phyloP scores from a whole-genome alignment of 441 rosid species.

The Erodium trifolium region DNA sequence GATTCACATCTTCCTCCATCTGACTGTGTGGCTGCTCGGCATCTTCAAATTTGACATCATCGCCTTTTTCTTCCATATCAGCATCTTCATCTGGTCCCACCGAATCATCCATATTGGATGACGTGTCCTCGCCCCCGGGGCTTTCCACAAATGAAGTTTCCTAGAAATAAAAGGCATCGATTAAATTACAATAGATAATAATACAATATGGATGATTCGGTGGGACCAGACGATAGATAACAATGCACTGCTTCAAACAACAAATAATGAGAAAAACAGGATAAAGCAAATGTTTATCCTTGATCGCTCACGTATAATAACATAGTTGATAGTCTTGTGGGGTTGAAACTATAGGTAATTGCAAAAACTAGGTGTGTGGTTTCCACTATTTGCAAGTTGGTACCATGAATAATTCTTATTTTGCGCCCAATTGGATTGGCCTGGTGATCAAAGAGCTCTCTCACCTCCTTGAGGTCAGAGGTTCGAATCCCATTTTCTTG shows the following conservation, averaged over 20 bases:
- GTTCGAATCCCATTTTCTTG: no score
- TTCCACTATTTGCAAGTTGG: no score
- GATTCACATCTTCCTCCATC: slow-evolving; percentile 31
- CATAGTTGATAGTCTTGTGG: no score
- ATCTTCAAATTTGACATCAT: slow-evolving; percentile 34
- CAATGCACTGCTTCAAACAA: neutral
- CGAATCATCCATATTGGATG: slow-evolving; percentile 63
- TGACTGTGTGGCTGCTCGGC: slow-evolving; percentile 38
- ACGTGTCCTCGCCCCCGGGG: slow-evolving; percentile 56
- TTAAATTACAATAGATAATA: neutral
- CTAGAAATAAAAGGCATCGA: slow-evolving; percentile 25
- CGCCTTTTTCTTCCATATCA: slow-evolving; percentile 43
- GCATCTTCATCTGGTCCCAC: slow-evolving; percentile 53
- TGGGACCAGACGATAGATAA: no score
- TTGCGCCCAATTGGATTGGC: no score
- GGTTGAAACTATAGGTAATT: no score
- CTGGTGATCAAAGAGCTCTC: no score
- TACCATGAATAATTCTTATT: no score
- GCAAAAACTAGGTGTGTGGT: no score
- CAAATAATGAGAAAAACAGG: neutral
- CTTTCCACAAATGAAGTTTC: slow-evolving; percentile 58
- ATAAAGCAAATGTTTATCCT: neutral
- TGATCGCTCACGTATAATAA: neutral
- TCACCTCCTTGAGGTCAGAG: no score
- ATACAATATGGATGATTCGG: no score